Evolutionary conservation across 495 filamentous ascomycete genomes (phyloP), one percentile per base, ranked within the genome.

Genomic region (Podospora sp.): DNA sequence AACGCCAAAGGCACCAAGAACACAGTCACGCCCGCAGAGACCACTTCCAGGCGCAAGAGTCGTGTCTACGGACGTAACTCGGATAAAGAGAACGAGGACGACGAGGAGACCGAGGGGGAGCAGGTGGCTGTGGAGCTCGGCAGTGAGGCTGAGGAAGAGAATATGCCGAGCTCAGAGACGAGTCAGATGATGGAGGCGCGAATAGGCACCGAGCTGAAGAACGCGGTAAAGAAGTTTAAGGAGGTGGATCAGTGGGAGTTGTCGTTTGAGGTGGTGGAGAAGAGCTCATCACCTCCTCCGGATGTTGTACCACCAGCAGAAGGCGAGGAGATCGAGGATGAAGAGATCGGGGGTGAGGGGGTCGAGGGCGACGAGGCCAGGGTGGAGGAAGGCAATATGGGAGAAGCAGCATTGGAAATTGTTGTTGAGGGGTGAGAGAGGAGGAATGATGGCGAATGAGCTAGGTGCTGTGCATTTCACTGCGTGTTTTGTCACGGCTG

Each of bases 241-340:
- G 81, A 83, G 69, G 81, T 84, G 27, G 82, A 84, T 59, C 71
- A 78, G 73, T 84, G 80, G 80, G 76, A 83, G 67, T 68, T 84
- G 27, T 77, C 78, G 36, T 84, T 80, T 64, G 82, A 84, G 71
- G 79, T 79, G 66, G 76, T 80, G 27, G 72, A 71, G 21, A 63
- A 74, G 56, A 77, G 78, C 40, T 81, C 78, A 8, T 73, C 73
- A 36, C 73, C 75, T 14, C 68, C 70, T 18, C 65, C 71, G 25
- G 73, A 78, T 69, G 80, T 74, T 29, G 72, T 78, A 51, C 81
- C 62, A 78, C 24, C 21, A 35, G 4, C 2, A 24, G 25, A 27
- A 29, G 25, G 25, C 8, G 21, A 27, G 46, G 40, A 21, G 25
- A 16, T 27, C 22, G 33, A 25, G 27, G 40, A 12, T 25, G 8